phyloP scores from a whole-genome alignment of 306 rosid species.

The Rubus idaeus region DNA sequence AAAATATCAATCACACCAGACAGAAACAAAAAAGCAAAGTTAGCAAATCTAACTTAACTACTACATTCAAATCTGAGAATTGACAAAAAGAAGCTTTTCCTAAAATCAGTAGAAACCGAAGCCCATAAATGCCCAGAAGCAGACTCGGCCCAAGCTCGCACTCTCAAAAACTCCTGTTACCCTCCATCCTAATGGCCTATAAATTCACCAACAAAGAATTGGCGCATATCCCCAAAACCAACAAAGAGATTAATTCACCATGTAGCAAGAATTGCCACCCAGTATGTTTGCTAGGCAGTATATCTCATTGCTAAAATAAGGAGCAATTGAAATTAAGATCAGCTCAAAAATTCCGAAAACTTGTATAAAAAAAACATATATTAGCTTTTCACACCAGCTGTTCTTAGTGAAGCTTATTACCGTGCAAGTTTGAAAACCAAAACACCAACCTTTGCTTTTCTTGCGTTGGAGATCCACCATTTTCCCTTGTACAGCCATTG shows the following conservation, averaged over 20 bases:
- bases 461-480: slow-evolving; percentile 90
- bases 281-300: neutral
- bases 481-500: slow-evolving; percentile 85
- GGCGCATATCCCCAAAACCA: neutral
- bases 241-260: neutral
- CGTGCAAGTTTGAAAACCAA: neutral
- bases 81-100: neutral
- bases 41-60: neutral
- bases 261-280: neutral
- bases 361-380: neutral
- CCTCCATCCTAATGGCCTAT: neutral
- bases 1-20: neutral
- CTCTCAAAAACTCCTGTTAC: neutral
- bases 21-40: neutral
- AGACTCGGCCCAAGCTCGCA: neutral
- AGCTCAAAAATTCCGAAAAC: neutral
- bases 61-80: neutral
- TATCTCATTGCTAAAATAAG: neutral
- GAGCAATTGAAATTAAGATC: neutral
- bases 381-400: neutral
- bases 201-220: no score
- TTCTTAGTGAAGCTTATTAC: neutral
- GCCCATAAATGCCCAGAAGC: neutral
- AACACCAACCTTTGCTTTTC: slow-evolving; percentile 81
- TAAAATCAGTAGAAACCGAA: neutral